Evolutionary conservation across 2,329 filamentous ascomycete species (phyloP).

Genomic region (Aureobasidium vineae): DNA sequence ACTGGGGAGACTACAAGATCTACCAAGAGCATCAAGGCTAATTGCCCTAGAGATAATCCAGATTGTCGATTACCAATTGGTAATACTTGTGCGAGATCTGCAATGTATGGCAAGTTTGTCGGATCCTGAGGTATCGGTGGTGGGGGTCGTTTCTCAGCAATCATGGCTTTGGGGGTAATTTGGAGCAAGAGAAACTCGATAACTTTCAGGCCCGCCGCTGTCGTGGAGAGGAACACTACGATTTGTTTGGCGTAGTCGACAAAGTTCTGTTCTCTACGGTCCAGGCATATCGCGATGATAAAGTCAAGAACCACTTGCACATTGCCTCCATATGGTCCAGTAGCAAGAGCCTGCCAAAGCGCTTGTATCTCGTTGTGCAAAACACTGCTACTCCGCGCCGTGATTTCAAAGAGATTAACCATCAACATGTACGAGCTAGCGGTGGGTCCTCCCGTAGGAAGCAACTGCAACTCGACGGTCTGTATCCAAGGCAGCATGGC

Average conservation of each 20-base stretch:
- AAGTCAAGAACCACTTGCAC: constrained; percentile 94
- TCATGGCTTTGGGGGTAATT: constrained; percentile 95
- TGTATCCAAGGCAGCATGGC: constrained; percentile 97
- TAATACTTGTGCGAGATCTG: constrained; percentile 74
- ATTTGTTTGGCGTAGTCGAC: constrained; percentile 98
- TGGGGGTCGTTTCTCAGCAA: constrained; percentile 75
- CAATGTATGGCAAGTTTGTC: constrained; percentile 78
- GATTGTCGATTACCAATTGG: constrained; percentile 82
- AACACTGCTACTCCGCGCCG: constrained; percentile 82
- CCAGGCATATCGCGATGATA: constrained; percentile 89
- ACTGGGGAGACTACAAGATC: constrained; percentile 95
- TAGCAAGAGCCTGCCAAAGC: constrained; percentile 93
- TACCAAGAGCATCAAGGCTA: constrained; percentile 89
- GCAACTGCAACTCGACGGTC: constrained; percentile 84
- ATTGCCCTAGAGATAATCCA: constrained; percentile 86
- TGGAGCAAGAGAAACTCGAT: constrained; percentile 91
- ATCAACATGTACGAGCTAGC: constrained; percentile 91
- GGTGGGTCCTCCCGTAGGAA: constrained; percentile 87
- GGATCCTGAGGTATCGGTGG: constrained; percentile 70
- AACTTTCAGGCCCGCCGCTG: constrained; percentile 79
- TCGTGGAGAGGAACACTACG: constrained; percentile 91
- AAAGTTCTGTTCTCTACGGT: constrained; percentile 95
- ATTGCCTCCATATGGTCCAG: constrained; percentile 87
- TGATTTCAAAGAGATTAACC: constrained; percentile 93
- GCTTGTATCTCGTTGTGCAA: constrained; percentile 97